phyloP scores from a whole-genome alignment of 192 early-diverging fungal species.

The Rhizoclosmatium globosum region DNA sequence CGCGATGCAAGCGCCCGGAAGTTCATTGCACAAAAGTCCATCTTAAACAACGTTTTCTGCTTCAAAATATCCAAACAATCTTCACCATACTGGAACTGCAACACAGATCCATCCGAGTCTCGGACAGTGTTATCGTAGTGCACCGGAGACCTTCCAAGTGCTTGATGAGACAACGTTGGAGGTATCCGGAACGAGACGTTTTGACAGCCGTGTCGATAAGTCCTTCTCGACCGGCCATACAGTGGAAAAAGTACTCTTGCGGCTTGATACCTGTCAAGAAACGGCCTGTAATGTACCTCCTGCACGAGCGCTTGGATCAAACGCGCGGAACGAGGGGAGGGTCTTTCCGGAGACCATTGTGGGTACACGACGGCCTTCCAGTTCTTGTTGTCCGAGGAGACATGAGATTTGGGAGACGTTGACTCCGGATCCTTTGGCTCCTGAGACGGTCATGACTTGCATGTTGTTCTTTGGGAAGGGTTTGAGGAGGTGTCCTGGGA shows the following conservation, averaged over 20 bases:
- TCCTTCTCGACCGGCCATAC: slow-evolving; percentile 99
- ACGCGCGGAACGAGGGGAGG: slow-evolving; percentile 92
- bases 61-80: slow-evolving; percentile 96
- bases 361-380: slow-evolving; percentile 97
- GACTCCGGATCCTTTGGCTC: slow-evolving; percentile 96
- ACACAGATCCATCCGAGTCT: slow-evolving; percentile 90
- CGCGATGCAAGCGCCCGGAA: slow-evolving; percentile 81
- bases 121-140: slow-evolving; percentile 98
- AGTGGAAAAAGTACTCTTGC: slow-evolving; percentile 75
- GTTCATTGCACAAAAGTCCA: slow-evolving; percentile 95
- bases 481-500: slow-evolving; percentile 76
- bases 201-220: slow-evolving; percentile 99
- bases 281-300: slow-evolving; percentile 95
- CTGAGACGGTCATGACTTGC: slow-evolving; percentile 98
- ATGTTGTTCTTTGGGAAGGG: slow-evolving; percentile 97
- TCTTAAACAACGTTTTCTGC: slow-evolving; percentile 87
- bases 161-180: slow-evolving; percentile 99
- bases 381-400: slow-evolving; percentile 95
- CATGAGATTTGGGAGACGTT: slow-evolving; percentile 98
- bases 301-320: slow-evolving; percentile 87
- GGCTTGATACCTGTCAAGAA: slow-evolving; percentile 99
- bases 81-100: slow-evolving; percentile 99
- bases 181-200: slow-evolving; percentile 97
- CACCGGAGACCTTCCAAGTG: slow-evolving; percentile 95
- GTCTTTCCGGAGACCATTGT: slow-evolving; percentile 99